Base-by-base conservation (phyloP, 1,284 basidiomycete species). In the Volvariella volvacea region DNA sequence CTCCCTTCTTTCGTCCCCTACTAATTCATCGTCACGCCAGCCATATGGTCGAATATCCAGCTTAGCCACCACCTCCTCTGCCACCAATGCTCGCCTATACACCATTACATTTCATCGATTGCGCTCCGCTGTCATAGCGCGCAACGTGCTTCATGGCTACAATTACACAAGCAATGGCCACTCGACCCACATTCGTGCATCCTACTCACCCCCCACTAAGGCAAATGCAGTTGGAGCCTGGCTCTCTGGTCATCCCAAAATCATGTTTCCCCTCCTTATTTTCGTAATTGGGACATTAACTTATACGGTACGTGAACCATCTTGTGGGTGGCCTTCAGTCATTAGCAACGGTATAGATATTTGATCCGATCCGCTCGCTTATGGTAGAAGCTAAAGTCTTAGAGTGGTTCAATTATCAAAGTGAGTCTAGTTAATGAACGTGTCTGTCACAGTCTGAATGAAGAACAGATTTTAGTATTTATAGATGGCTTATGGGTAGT, bases 201-300 rank as follows among this genome's bases (percentile, higher is more conserved):
- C 73, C 33, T 95, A 92, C 60, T 75, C 87, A 55, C 72, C 72
- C 41, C 84, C 85, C 10, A 68, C 92, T n/a, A 82, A 87, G 57
- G 80, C 78, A 0, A 88, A 94, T 59, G 80, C 71, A 22, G 63
- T 95, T 22, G 74, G 88, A 36, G 83, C 87, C 56, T 99, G 93
- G 88, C 68, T 94, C 43, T 71, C 83, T 4, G 73, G 65, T 16
- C 95, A 99, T 67, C 95, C 95, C 0, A 80, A 80, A 51, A 87
- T 98, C 46, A 80, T 87, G 36, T 66, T 97, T 3, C 95, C 95
- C 0, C 64, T 96, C 9, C 48, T 94, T 1, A 78, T 92, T 37
- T 95, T 97, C 64, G 67, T 98, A 1, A 60, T 98, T 21, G 95
- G 94, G 12, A 85, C 85, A 1, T 58, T 98, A 40, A 91, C 88